These are phyloP conservation scores for Chiua virens DNA, from an alignment of 768 basidiomycete genomes.

Conservation along the genomic window DNA sequence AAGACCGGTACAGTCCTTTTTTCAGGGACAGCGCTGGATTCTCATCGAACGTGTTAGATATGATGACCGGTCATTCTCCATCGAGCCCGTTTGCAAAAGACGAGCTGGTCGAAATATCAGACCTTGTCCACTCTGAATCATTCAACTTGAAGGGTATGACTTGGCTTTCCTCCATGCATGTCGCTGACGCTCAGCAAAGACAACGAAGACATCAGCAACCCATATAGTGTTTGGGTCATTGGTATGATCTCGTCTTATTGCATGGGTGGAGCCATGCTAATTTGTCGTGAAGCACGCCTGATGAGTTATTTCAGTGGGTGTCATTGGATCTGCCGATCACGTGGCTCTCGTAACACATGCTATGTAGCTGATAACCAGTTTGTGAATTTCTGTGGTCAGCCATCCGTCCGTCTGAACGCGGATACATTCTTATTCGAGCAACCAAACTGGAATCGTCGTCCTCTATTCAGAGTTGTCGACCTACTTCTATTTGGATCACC, in stretches of 20 bases:
- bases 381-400: constrained; percentile 10
- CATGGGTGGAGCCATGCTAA: neutral
- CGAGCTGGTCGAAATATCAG: constrained; percentile 12
- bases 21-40: neutral
- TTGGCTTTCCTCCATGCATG: neutral
- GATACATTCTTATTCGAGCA: constrained; percentile 8
- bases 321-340: neutral
- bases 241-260: neutral
- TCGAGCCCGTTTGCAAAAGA: constrained; percentile 16
- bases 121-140: constrained; percentile 18
- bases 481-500: constrained; percentile 1
- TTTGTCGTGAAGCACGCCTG: neutral
- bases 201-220: neutral
- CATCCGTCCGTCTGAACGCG: constrained; percentile 12
- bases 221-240: constrained; percentile 10
- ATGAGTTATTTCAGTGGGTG: constrained; percentile 16
- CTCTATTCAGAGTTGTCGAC: neutral
- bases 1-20: constrained; percentile 5
- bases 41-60: neutral
- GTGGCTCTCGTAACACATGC: neutral
- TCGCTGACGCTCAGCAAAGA: constrained; percentile 4
- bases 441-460: constrained; percentile 3
- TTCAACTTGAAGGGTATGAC: constrained; percentile 6
- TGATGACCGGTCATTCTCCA: constrained; percentile 17
- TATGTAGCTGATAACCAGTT: constrained; percentile 15